Evolutionary conservation across 2,329 filamentous ascomycete genomes (phyloP).

Genomic region (Fonsecaea multimorphosa): DNA sequence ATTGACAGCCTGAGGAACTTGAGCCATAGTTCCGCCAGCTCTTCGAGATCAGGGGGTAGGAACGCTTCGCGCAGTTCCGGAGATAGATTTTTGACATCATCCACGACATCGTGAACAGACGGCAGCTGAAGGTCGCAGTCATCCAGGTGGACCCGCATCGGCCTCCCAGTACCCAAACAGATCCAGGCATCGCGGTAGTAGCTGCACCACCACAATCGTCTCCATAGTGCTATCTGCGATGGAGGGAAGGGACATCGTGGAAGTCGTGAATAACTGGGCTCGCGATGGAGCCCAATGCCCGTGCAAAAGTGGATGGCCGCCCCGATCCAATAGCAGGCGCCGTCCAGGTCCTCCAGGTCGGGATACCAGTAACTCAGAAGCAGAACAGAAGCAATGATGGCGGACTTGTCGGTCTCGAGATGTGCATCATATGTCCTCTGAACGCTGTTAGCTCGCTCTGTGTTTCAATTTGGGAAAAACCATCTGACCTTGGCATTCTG

Average conservation of each 20-base stretch:
- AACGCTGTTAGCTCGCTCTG: background rate
- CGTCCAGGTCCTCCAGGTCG: constrained; percentile 50
- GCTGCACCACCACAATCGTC: constrained; percentile 52
- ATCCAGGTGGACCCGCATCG: constrained; percentile 47
- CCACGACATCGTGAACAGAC: constrained; percentile 40
- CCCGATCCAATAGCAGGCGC: constrained; percentile 57
- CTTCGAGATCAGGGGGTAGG: constrained; percentile 38
- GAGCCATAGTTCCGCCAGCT: constrained; percentile 35
- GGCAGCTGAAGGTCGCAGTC: constrained; percentile 48
- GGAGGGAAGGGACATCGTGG: constrained; percentile 33
- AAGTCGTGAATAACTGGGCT: constrained; percentile 36
- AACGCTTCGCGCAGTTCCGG: constrained; percentile 27
- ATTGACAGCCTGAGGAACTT: constrained; percentile 41
- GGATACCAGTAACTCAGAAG: constrained; percentile 53
- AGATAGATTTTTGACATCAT: constrained; percentile 36
- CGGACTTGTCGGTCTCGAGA: constrained; percentile 48
- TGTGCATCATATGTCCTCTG: constrained; percentile 27
- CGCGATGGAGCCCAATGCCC: constrained; percentile 52
- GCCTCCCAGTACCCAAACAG: constrained; percentile 48
- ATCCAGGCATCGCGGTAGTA: constrained; percentile 52
- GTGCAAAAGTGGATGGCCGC: constrained; percentile 53
- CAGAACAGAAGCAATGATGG: constrained; percentile 51
- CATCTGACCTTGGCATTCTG: constrained; percentile 46
- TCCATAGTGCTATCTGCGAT: constrained; percentile 44
- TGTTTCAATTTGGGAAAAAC: background rate